Evolutionary conservation across 2,329 filamentous ascomycete genomes (phyloP), one percentile per base, ranked within the genome.

Genomic region (Hymenoscyphus salicellus): DNA sequence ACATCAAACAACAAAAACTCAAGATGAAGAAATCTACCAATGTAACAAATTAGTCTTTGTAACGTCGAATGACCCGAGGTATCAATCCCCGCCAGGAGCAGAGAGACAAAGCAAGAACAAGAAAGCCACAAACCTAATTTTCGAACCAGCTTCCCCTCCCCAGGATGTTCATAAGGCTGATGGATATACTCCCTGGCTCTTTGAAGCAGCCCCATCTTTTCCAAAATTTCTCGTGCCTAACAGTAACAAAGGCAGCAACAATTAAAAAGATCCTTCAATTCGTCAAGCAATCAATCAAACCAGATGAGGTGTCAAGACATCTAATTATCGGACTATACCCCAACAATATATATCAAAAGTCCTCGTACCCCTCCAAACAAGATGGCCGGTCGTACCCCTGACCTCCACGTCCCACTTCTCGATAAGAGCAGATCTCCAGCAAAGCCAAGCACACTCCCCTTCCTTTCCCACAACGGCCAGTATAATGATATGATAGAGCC

Each of bases 1-100:
- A 78, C 74, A 77, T 77, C 20, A 78, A 61, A 66, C 77, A 79
- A 43, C 77, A 78, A 64, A 78, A 78, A 0, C 75, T 75, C 32
- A 75, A 55, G 63, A 74, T 74, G 63, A 73, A 74, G 63, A 71
- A 74, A 66, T 74, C 72, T 71, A 64, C 16, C 16, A 32, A n/a
- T 6, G 43, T 2, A 49, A 23, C 26, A 56, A n/a, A 56, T 28
- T 30, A 23, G 28, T 10, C 16, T 5, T 17, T 32, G 20, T 16
- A 55, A 32, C 10, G 14, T 32, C 28, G 14, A n/a, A 56, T 2
- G 2, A 8, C 16, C 8, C 14, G 16, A 41, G 20, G 11, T 11
- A n/a, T 16, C 8, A 38, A 20, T 14, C 2, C 20, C 56, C 26
- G n/a, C 6, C 20, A 7, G 5, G 16, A 33, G 1, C 14, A 28